Percentiles rank a stretch among this genome's conserved stretches.
Evolutionary conservation across 75 land plant species (phyloP).

Genomic region (Selaginella moellendorffii): DNA sequence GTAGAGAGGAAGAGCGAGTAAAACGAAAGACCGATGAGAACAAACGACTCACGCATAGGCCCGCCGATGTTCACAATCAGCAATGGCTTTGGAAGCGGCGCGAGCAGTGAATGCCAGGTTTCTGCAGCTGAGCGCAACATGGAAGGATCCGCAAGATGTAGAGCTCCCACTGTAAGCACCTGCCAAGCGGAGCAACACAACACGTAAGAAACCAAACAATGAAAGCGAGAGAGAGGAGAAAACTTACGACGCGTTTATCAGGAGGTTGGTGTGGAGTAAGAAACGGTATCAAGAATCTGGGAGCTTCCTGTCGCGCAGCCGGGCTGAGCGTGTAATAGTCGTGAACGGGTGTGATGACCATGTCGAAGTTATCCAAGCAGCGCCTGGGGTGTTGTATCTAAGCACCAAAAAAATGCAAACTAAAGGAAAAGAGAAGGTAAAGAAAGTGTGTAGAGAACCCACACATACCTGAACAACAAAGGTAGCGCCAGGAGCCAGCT

Average conservation of each 20-base stretch:
- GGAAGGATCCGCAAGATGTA: conserved; percentile 68
- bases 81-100: conserved; percentile 69
- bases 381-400: conserved; percentile 95
- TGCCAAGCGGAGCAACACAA: conserved; percentile 14
- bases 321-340: conserved; percentile 86
- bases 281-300: conserved; percentile 49
- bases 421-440: not conserved
- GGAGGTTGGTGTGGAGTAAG: conserved; percentile 84
- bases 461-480: conserved; percentile 82
- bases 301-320: conserved; percentile 59
- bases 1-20: not conserved
- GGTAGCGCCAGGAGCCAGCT: conserved; percentile 58
- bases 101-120: conserved; percentile 70
- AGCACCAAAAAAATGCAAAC: conserved; percentile 2
- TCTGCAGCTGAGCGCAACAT: conserved; percentile 63
- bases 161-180: conserved; percentile 81
- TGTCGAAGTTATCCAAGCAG: conserved; percentile 58
- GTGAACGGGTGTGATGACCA: conserved; percentile 82
- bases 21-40: not conserved
- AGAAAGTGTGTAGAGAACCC: not conserved
- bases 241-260: conserved; percentile 60
- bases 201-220: not conserved
- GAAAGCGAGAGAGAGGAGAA: too few relatives aligned
- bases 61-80: conserved; percentile 91
- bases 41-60: conserved; percentile 52